phyloP scores from a whole-genome alignment of 768 basidiomycete genomes.

The Mycena polygramma region DNA sequence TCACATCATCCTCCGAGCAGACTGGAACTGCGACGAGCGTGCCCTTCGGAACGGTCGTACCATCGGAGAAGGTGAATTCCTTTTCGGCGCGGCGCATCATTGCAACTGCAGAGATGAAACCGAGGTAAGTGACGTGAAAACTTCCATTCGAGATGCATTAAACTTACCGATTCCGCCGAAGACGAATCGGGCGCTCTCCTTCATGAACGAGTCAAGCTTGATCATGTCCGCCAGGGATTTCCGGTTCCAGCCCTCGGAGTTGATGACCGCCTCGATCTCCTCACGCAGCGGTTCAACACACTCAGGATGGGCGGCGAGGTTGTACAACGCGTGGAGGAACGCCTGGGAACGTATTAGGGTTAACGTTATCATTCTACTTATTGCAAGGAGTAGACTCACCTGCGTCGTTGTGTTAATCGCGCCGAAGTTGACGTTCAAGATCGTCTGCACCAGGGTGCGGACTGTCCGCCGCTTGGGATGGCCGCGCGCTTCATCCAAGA shows the following conservation, averaged over 20 bases:
- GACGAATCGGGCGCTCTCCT: not conserved
- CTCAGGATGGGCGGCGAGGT: not conserved
- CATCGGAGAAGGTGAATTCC: not conserved
- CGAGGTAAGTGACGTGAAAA: no score
- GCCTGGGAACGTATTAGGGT: no score
- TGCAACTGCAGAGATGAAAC: no score
- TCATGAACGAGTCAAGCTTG: not conserved
- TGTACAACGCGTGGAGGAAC: not conserved
- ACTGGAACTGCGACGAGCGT: no score
- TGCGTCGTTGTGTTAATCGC: constrained; percentile 34
- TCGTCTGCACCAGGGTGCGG: constrained; percentile 21
- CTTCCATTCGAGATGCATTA: no score
- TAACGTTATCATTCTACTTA: no score
- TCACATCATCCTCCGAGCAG: no score
- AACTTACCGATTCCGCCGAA: no score
- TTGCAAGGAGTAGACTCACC: not conserved
- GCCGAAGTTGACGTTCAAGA: constrained; percentile 45
- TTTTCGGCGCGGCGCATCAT: not conserved
- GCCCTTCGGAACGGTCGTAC: not conserved
- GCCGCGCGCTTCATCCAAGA: constrained; percentile 41
- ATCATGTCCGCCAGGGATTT: not conserved
- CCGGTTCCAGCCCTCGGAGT: not conserved
- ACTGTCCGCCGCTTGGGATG: constrained; percentile 20
- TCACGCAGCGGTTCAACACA: not conserved
- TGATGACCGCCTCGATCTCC: not conserved